Evolutionary conservation across 1,284 basidiomycete species (phyloP).

Genomic region (Uromyces viciae-fabae): DNA sequence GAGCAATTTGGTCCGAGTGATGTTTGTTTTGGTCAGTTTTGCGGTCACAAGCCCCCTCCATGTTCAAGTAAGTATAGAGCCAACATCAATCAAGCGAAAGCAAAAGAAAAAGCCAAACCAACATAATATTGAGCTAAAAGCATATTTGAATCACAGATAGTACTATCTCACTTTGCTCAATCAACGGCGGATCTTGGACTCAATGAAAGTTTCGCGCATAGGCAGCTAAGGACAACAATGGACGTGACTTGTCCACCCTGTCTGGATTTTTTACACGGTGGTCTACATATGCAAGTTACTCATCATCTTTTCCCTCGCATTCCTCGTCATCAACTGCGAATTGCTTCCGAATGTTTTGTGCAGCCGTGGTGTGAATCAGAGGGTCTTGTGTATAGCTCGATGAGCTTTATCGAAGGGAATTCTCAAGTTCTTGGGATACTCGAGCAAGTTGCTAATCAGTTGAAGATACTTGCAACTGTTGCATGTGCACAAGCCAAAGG

Average conservation of each 20-base stretch:
- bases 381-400: constrained; percentile 81
- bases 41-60: constrained; percentile 76
- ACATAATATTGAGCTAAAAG: not conserved
- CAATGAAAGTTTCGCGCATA: constrained; percentile 81
- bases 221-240: constrained; percentile 91
- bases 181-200: constrained; percentile 88
- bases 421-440: constrained; percentile 71
- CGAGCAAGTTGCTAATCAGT: constrained; percentile 74
- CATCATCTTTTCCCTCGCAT: constrained; percentile 95
- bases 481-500: constrained; percentile 58
- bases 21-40: constrained; percentile 74
- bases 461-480: constrained; percentile 69
- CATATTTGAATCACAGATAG: constrained; percentile 65
- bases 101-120: not conserved
- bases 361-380: constrained; percentile 63
- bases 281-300: constrained; percentile 88
- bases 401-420: constrained; percentile 81
- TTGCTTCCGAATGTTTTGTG: constrained; percentile 75
- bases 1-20: constrained; percentile 64
- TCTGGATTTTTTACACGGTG: constrained; percentile 86
- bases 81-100: not conserved
- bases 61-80: constrained; percentile 63
- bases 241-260: constrained; percentile 83
- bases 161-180: constrained; percentile 95
- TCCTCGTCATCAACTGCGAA: constrained; percentile 87